These are phyloP conservation scores for Cercospora sojina DNA, from an alignment of 2,329 filamentous ascomycete genomes.

Conservation along the genomic window DNA sequence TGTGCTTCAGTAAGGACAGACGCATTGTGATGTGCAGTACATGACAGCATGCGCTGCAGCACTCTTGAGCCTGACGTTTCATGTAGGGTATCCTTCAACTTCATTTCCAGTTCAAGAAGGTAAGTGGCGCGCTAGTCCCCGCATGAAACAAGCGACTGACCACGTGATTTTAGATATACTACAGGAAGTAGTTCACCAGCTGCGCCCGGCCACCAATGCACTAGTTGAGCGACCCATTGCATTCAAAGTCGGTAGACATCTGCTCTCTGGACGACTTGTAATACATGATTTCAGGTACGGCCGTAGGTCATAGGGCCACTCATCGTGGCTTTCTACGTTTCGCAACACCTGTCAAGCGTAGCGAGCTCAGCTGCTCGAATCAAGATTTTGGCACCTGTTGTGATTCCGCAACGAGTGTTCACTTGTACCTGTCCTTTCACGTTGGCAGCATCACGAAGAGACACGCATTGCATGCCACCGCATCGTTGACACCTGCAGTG, in stretches of 20 bases:
- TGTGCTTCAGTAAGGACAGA: background rate
- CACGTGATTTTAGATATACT: slow-evolving; percentile 44
- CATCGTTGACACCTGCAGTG: slow-evolving; percentile 28
- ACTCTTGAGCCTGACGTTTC: slow-evolving; percentile 35
- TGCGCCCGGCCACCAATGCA: slow-evolving; percentile 11
- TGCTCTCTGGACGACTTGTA: slow-evolving; percentile 2
- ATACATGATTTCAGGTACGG: slow-evolving; percentile 8
- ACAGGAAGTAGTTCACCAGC: slow-evolving; percentile 41
- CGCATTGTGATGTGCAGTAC: slow-evolving; percentile 6
- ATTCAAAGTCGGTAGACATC: background rate
- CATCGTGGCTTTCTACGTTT: background rate
- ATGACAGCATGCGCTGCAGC: slow-evolving; percentile 13
- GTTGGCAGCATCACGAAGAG: slow-evolving; percentile 27
- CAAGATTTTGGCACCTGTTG: slow-evolving; percentile 11
- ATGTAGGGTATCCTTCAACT: slow-evolving; percentile 85
- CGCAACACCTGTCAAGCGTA: slow-evolving; percentile 13
- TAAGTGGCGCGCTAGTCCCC: slow-evolving; percentile 43
- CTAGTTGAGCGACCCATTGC: slow-evolving; percentile 6
- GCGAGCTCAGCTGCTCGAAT: slow-evolving; percentile 7
- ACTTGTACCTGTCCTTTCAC: slow-evolving; percentile 27
- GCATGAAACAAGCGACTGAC: slow-evolving; percentile 20
- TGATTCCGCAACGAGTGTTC: slow-evolving; percentile 6
- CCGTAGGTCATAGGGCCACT: background rate
- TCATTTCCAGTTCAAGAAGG: slow-evolving; percentile 99
- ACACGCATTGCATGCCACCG: slow-evolving; percentile 25